phyloP scores from a whole-genome alignment of 257 asterid species.

The Solanum lignicaule region DNA sequence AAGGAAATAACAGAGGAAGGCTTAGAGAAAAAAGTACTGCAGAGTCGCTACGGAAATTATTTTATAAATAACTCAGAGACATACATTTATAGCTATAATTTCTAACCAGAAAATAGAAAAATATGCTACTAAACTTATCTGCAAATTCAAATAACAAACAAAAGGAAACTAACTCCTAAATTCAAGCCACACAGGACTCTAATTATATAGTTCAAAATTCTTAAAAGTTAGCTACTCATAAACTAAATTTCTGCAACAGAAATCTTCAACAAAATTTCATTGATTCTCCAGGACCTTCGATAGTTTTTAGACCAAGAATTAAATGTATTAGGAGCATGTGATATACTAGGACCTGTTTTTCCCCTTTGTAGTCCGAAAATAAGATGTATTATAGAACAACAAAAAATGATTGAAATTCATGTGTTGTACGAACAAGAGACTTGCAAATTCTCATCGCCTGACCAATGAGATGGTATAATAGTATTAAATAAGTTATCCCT shows the following conservation, averaged over 20 bases:
- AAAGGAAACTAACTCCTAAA: neutral
- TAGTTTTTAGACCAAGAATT: neutral
- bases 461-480: neutral
- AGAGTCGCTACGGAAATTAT: neutral
- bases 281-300: neutral
- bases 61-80: neutral
- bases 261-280: neutral
- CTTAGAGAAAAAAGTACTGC: neutral
- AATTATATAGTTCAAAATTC: neutral
- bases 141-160: neutral
- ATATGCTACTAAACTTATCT: neutral
- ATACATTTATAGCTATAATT: neutral
- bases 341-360: neutral
- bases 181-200: neutral
- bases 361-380: neutral
- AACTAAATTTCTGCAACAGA: neutral
- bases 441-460: neutral
- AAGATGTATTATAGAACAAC: neutral
- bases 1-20: neutral
- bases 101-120: neutral
- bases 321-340: neutral
- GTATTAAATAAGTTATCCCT: neutral
- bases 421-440: neutral
- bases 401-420: neutral
- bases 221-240: neutral